These are phyloP conservation scores for Penicillium sp. DNA, from an alignment of 2,329 filamentous ascomycete species.

Conservation along the genomic window DNA sequence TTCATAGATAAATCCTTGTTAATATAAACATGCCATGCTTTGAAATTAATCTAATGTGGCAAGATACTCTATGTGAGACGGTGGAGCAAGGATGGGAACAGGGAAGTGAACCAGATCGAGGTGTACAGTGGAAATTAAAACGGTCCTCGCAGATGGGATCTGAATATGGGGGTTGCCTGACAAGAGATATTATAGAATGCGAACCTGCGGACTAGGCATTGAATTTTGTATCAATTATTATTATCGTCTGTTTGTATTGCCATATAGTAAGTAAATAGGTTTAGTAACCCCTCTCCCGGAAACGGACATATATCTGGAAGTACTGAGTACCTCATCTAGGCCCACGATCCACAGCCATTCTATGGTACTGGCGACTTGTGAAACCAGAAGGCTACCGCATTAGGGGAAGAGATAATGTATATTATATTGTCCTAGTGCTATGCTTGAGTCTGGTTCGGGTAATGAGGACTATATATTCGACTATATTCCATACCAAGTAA, in stretches of 20 bases:
- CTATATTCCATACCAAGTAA: slow-evolving; percentile 4
- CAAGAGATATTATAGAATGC: background rate
- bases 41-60: slow-evolving; percentile 7
- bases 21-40: background rate
- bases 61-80: slow-evolving; percentile 21
- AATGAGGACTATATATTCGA: slow-evolving; percentile 1
- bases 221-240: too few relatives aligned
- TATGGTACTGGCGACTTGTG: slow-evolving; percentile 2
- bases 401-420: background rate
- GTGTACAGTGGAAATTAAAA: slow-evolving; percentile 20
- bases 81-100: slow-evolving; percentile 17
- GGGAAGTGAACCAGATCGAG: slow-evolving; percentile 21
- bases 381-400: slow-evolving; percentile 1
- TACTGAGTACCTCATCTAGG: slow-evolving; percentile 4
- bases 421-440: background rate
- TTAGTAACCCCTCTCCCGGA: slow-evolving; percentile 10
- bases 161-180: slow-evolving; percentile 1
- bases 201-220: slow-evolving; percentile 6
- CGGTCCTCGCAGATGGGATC: slow-evolving; percentile 4
- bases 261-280: too few relatives aligned
- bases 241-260: too few relatives aligned
- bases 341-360: background rate
- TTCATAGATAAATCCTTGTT: too few relatives aligned
- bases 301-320: slow-evolving; percentile 3
- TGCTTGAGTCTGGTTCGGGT: slow-evolving; percentile 7